A percentile compares a stretch with the other conserved stretches of the same genome.
These are phyloP conservation scores for Talaromyces funiculosus DNA, from an alignment of 2,329 filamentous ascomycete genomes.

Conservation along the genomic window DNA sequence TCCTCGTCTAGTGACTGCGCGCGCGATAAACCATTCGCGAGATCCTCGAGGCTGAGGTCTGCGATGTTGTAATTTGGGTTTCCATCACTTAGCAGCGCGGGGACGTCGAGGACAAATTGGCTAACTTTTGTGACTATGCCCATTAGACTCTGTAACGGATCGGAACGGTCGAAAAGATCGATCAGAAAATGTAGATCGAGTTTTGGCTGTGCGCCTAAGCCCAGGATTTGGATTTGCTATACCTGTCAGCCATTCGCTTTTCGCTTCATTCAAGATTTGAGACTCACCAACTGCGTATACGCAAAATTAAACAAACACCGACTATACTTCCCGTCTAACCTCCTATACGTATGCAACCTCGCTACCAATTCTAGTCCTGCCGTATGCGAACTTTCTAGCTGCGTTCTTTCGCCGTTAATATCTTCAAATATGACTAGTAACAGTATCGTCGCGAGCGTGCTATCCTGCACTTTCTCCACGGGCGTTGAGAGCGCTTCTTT, in stretches of 20 bases:
- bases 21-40: constrained; percentile 22
- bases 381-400: constrained; percentile 32
- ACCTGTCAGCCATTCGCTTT: constrained; percentile 8
- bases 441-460: constrained; percentile 34
- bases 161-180: constrained; percentile 22
- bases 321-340: constrained; percentile 26
- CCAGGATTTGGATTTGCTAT: constrained; percentile 32
- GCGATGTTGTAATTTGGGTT: not conserved
- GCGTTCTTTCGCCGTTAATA: constrained; percentile 32
- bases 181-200: constrained; percentile 27
- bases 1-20: constrained; percentile 24
- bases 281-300: constrained; percentile 30
- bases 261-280: not conserved
- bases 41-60: constrained; percentile 7
- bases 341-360: constrained; percentile 28
- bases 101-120: constrained; percentile 22
- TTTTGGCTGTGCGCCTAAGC: constrained; percentile 27
- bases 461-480: constrained; percentile 28
- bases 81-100: not conserved
- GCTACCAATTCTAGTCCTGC: constrained; percentile 32
- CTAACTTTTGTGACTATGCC: constrained; percentile 27
- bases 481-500: constrained; percentile 26
- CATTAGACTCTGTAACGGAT: constrained; percentile 30
- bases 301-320: constrained; percentile 34
- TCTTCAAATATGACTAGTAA: constrained; percentile 36